Evolutionary conservation across 331 rosid species (phyloP).

Genomic region (Quercus tomentella): DNA sequence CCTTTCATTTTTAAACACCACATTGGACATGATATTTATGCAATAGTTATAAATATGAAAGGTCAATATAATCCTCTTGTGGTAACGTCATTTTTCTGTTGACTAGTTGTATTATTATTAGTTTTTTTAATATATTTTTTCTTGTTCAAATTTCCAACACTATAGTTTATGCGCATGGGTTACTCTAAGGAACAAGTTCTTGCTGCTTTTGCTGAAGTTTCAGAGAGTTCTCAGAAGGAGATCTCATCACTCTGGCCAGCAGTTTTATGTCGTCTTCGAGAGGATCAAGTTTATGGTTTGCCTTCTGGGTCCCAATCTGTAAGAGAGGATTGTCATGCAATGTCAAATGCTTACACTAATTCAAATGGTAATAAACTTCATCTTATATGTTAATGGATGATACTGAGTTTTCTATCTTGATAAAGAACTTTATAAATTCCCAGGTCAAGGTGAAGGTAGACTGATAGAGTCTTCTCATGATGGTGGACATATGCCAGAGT

Average conservation of each 20-base stretch:
- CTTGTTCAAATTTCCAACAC: not conserved
- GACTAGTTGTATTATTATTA: not conserved
- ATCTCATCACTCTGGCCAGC: constrained; percentile 73
- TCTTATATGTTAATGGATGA: not conserved
- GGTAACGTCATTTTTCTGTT: not conserved
- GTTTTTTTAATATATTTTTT: not conserved
- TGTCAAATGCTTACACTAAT: constrained; percentile 12
- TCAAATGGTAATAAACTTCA: constrained; percentile 26
- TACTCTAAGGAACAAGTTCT: constrained; percentile 67
- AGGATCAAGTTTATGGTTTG: constrained; percentile 63
- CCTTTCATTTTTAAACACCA: not conserved
- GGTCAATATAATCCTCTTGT: constrained; percentile 13
- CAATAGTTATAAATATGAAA: not conserved
- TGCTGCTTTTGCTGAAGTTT: constrained; percentile 53
- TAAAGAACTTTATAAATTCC: constrained; percentile 19
- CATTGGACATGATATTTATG: constrained; percentile 14
- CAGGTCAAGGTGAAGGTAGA: constrained; percentile 44
- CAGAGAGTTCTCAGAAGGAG: constrained; percentile 50
- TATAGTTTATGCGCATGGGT: constrained; percentile 73
- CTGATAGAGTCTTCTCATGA: constrained; percentile 17
- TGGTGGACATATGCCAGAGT: constrained; percentile 31
- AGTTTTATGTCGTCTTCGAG: constrained; percentile 74
- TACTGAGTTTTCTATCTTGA: not conserved
- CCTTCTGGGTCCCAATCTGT: constrained; percentile 33
- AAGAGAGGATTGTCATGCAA: constrained; percentile 15